These are phyloP conservation scores for Alliaria petiolata DNA, from an alignment of 345 rosid species.

Conservation along the genomic window DNA sequence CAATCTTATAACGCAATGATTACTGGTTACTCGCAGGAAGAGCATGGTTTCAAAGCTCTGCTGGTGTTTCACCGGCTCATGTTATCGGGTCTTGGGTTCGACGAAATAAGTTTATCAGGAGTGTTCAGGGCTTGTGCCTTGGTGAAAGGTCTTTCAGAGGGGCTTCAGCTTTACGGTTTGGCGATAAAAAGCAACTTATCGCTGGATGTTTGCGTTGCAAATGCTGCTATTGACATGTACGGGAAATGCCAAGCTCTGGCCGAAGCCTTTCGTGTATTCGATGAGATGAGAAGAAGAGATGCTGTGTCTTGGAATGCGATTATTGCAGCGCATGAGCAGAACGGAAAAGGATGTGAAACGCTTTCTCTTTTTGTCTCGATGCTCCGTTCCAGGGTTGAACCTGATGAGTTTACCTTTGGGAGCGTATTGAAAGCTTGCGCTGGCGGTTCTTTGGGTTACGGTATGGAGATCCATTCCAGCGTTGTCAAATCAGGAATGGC, in stretches of 20 bases:
- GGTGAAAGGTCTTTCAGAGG: conserved; percentile 56
- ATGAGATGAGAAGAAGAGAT: conserved; percentile 77
- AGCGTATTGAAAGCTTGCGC: conserved; percentile 87
- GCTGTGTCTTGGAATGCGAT: conserved; percentile 92
- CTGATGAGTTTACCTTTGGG: conserved; percentile 93
- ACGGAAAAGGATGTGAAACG: conserved; percentile 54
- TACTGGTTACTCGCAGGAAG: conserved; percentile 58
- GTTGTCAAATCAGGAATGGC: conserved; percentile 72
- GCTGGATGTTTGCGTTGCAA: conserved; percentile 59
- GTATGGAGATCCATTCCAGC: conserved; percentile 71
- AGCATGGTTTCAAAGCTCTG: conserved; percentile 59
- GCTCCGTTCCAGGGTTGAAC: conserved; percentile 60
- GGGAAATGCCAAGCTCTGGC: conserved; percentile 75
- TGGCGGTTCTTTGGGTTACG: conserved; percentile 48
- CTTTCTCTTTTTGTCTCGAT: conserved; percentile 56
- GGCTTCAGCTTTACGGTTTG: conserved; percentile 67
- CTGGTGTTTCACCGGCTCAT: conserved; percentile 47
- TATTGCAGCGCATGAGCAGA: conserved; percentile 83
- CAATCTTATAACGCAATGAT: conserved; percentile 89
- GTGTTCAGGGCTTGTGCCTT: conserved; percentile 81
- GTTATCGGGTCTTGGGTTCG: conserved; percentile 58
- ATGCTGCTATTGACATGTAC: conserved; percentile 86
- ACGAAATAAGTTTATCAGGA: conserved; percentile 83
- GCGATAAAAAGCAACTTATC: conserved; percentile 51
- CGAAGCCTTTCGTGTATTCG: conserved; percentile 59